These are phyloP conservation scores for Wickerhamomyces silvicola DNA, from an alignment of 805 yeast species.

Conservation along the genomic window DNA sequence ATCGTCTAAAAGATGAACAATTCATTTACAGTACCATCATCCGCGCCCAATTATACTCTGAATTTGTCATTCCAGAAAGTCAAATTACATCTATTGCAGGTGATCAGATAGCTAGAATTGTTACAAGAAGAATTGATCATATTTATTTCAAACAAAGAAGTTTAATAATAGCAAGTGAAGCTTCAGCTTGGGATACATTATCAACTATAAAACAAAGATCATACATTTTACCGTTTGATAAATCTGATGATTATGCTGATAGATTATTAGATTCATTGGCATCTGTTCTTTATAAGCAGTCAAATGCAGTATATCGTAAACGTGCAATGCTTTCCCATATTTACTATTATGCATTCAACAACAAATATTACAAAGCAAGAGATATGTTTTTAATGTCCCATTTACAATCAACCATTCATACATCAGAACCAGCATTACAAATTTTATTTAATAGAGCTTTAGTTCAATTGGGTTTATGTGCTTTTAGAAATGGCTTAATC, in stretches of 20 bases:
- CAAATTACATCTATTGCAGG: slow-evolving; percentile 24
- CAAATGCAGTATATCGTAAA: slow-evolving; percentile 64
- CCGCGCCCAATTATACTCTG: slow-evolving; percentile 83
- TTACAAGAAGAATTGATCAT: slow-evolving; percentile 83
- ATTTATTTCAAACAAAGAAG: slow-evolving; percentile 85
- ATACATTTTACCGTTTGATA: slow-evolving; percentile 23
- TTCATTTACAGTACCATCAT: slow-evolving; percentile 68
- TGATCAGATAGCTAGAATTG: slow-evolving; percentile 62
- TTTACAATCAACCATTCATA: slow-evolving; percentile 74
- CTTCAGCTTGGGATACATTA: slow-evolving; percentile 63
- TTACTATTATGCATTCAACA: slow-evolving; percentile 87
- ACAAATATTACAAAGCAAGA: slow-evolving; percentile 77
- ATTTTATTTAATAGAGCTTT: slow-evolving; percentile 91
- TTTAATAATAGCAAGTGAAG: slow-evolving; percentile 64
- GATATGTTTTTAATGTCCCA: slow-evolving; percentile 85
- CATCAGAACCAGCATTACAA: slow-evolving; percentile 81
- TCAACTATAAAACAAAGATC: slow-evolving; percentile 18
- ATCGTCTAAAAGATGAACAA: slow-evolving; percentile 83
- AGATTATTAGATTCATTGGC: slow-evolving; percentile 60
- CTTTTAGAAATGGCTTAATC: slow-evolving; percentile 85
- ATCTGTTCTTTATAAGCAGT: slow-evolving; percentile 57
- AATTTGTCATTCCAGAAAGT: slow-evolving; percentile 44
- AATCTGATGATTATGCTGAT: slow-evolving; percentile 36
- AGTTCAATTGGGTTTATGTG: slow-evolving; percentile 92
- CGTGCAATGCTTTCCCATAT: slow-evolving; percentile 80